Base-by-base conservation (phyloP, 2,329 filamentous ascomycete genomes). In the Neocatenulostroma microsporum region DNA sequence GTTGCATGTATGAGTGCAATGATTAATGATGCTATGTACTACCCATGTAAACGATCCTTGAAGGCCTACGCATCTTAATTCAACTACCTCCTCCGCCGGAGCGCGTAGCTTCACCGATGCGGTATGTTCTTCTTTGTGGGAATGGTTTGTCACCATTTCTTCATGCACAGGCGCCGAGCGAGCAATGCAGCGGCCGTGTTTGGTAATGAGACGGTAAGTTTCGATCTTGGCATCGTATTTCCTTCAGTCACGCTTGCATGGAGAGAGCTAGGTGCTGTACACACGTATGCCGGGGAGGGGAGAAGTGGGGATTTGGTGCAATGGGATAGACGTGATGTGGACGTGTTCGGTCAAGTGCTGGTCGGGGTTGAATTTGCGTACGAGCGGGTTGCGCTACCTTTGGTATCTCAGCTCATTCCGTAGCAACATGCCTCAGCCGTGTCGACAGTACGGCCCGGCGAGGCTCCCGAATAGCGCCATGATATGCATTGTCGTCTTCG, bases 241-340 rank as follows among this genome's bases (percentile, higher is more conserved):
- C 77, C 76, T 80, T 80, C 76, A 80, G 74, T 73, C 70, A 65
- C 66, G 68, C 68, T 68, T 51, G 68, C 73, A 78, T 74, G 61
- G 68, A 56, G 45, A 68, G n/a, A 63, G 66, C 67, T 61, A 69
- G 72, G 68, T 67, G 76, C 76, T 80, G 77, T 81, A 81, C 77
- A 80, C 77, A 81, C 76, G 73, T 72, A 80, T 80, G 77, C 76
- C 62, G 44, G 53, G 12, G 31, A 21, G 24, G 15, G 30, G 35
- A 21, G 34, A 38, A 25, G 17, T 20, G 20, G 23, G 23, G 28
- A 33, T 18, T 34, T 37, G 21, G 31, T n/a, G n/a, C n/a, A n/a
- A n/a, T n/a, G n/a, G n/a, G n/a, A n/a, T n/a, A n/a, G n/a, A n/a
- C n/a, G n/a, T n/a, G n/a, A n/a, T n/a, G n/a, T n/a, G 19, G n/a